A percentile compares a stretch with the other conserved stretches of the same genome.
Conservation (phyloP, 2,329 filamentous ascomycete genomes). For the Calonectria leucothoes region DNA sequence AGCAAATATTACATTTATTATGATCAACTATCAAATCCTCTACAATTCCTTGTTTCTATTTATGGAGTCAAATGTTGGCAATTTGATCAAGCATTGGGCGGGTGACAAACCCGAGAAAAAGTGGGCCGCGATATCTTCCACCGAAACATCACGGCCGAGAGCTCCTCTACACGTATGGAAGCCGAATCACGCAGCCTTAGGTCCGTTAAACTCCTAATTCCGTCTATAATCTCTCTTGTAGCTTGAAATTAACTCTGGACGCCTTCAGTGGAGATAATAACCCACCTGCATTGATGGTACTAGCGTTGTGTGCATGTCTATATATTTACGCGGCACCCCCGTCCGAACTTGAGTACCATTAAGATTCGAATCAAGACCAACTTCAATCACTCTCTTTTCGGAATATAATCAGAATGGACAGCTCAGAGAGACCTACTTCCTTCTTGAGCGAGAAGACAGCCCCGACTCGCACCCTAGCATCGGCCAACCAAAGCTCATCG, state of each 20-base stretch:
- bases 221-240: background rate
- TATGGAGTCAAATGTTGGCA: no score
- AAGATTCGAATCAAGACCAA: background rate
- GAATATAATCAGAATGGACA: background rate
- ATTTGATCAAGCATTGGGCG: background rate
- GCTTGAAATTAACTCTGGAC: accelerated
- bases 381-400: no score
- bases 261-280: background rate
- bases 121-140: background rate
- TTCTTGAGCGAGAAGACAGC: background rate
- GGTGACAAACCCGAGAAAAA: background rate
- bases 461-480: background rate
- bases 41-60: no score
- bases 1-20: no score
- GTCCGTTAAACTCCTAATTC: background rate
- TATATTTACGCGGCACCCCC: background rate
- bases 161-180: background rate
- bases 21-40: no score
- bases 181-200: background rate
- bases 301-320: background rate
- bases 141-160: background rate
- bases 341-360: background rate
- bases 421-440: background rate
- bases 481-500: background rate
- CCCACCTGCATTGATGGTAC: background rate